Percentiles rank a stretch among this genome's conserved stretches.
Conservation (phyloP, 768 basidiomycete genomes). For the Xerocomellus intermedius region DNA sequence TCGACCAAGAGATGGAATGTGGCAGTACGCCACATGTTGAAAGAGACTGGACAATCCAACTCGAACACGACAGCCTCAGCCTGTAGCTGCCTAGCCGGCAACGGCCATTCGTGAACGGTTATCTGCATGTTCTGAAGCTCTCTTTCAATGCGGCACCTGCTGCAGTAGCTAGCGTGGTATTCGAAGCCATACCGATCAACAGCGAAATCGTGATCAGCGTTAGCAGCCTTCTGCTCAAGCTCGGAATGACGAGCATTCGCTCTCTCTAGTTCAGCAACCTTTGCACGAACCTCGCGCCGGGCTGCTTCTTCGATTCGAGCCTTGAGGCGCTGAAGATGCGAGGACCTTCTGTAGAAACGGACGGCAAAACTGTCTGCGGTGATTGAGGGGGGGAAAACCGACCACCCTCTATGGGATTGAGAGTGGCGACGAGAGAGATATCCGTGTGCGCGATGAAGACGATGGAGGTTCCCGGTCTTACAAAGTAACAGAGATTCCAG, state of each 20-base stretch:
- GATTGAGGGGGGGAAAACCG: slow-evolving; percentile 34
- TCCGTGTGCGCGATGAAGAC: slow-evolving; percentile 24
- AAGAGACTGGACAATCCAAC: slow-evolving; percentile 36
- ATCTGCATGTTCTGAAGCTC: slow-evolving; percentile 29
- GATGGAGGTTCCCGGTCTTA: slow-evolving; percentile 25
- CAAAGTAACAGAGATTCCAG: slow-evolving; percentile 31
- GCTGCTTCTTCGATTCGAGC: slow-evolving; percentile 32
- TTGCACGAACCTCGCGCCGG: slow-evolving; percentile 14
- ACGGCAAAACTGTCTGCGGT: slow-evolving; percentile 28
- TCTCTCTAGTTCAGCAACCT: slow-evolving; percentile 27
- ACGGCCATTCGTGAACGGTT: slow-evolving; percentile 45
- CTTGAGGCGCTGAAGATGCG: slow-evolving; percentile 25
- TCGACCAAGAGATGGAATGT: slow-evolving; percentile 41
- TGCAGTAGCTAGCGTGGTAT: slow-evolving; percentile 13
- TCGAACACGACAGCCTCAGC: slow-evolving; percentile 42
- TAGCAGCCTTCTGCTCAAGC: slow-evolving; percentile 9
- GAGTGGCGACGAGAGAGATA: slow-evolving; percentile 36
- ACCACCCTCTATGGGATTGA: slow-evolving; percentile 13
- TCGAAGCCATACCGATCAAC: background rate
- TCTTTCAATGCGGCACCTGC: slow-evolving; percentile 31
- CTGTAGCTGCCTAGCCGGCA: slow-evolving; percentile 29
- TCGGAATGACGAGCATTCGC: slow-evolving; percentile 22
- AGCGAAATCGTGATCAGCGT: slow-evolving; percentile 5
- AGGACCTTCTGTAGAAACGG: slow-evolving; percentile 34
- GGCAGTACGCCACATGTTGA: slow-evolving; percentile 43